Evolutionary conservation across 2,329 filamentous ascomycete species (phyloP).

Genomic region (Paracoccidioides brasiliensis): DNA sequence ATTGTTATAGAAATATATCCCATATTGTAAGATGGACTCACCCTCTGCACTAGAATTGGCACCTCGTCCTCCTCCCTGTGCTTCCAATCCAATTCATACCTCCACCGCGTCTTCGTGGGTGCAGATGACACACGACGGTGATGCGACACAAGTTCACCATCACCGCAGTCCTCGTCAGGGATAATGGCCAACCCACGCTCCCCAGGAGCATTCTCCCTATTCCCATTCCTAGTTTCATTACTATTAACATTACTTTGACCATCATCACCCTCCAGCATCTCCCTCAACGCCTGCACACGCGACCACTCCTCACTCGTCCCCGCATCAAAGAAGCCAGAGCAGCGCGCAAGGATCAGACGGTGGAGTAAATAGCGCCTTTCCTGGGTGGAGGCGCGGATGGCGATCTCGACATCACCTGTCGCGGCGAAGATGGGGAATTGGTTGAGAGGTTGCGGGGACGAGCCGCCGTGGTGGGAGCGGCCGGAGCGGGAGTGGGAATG

Average conservation of each 20-base stretch:
- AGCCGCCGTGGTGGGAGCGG: constrained; percentile 61
- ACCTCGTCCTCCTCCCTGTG: constrained; percentile 57
- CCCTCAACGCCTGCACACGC: constrained; percentile 19
- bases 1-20: neutral
- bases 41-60: constrained; percentile 78
- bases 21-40: constrained; percentile 23
- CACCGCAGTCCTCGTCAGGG: constrained; percentile 21
- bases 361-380: constrained; percentile 82
- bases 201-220: constrained; percentile 38
- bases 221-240: constrained; percentile 33
- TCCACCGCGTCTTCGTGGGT: constrained; percentile 54
- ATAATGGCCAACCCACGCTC: constrained; percentile 24
- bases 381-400: constrained; percentile 53
- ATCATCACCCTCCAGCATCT: constrained; percentile 14
- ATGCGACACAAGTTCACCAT: constrained; percentile 20
- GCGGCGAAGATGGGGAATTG: constrained; percentile 87
- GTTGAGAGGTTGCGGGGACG: constrained; percentile 60
- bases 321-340: constrained; percentile 86
- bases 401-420: constrained; percentile 84
- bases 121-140: constrained; percentile 27
- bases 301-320: constrained; percentile 72
- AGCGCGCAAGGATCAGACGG: constrained; percentile 73
- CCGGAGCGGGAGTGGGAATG: constrained; percentile 37
- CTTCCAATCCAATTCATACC: constrained; percentile 75
- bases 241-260: constrained; percentile 1